Percentiles rank a stretch among this genome's conserved stretches.
Evolutionary conservation across 2,329 filamentous ascomycete genomes (phyloP).

Genomic region (Ceratocystis cubensis): DNA sequence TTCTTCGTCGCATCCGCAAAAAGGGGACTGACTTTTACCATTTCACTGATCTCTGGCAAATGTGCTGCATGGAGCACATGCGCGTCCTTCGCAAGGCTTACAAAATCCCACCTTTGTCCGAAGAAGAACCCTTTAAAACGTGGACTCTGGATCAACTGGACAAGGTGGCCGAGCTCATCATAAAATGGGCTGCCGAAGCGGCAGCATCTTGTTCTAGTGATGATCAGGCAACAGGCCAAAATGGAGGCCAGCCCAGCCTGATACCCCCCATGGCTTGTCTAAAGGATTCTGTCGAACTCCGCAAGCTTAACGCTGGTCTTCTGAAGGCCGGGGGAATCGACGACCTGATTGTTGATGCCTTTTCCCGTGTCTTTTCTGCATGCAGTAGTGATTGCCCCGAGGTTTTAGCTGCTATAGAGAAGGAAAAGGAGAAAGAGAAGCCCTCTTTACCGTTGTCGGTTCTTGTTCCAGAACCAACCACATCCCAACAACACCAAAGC

Average conservation of each 20-base stretch:
- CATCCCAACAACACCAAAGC: background rate
- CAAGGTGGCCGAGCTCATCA: constrained; percentile 41
- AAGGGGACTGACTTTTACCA: constrained; percentile 64
- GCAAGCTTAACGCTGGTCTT: constrained; percentile 68
- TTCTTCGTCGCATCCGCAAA: constrained; percentile 68
- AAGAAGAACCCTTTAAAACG: constrained; percentile 45
- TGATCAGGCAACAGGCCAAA: constrained; percentile 1
- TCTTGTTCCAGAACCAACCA: background rate
- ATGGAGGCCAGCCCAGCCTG: background rate
- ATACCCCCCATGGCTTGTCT: constrained; percentile 38
- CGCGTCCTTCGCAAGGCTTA: constrained; percentile 40
- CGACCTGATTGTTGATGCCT: constrained; percentile 85
- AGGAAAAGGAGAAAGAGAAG: constrained; percentile 31
- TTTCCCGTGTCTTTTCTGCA: constrained; percentile 37
- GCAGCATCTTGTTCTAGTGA: background rate
- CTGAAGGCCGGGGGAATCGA: constrained; percentile 81
- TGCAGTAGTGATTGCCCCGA: constrained; percentile 15
- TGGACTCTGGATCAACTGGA: constrained; percentile 45
- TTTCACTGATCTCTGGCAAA: constrained; percentile 48
- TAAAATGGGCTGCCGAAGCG: constrained; percentile 36
- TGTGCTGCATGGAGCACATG: constrained; percentile 42
- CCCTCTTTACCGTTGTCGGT: constrained; percentile 18
- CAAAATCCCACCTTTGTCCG: constrained; percentile 32
- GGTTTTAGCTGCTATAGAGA: constrained; percentile 15
- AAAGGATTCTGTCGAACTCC: constrained; percentile 46